Evolutionary conservation across 78 protist species (phyloP).

Genomic region (Emiliania huxleyi): DNA sequence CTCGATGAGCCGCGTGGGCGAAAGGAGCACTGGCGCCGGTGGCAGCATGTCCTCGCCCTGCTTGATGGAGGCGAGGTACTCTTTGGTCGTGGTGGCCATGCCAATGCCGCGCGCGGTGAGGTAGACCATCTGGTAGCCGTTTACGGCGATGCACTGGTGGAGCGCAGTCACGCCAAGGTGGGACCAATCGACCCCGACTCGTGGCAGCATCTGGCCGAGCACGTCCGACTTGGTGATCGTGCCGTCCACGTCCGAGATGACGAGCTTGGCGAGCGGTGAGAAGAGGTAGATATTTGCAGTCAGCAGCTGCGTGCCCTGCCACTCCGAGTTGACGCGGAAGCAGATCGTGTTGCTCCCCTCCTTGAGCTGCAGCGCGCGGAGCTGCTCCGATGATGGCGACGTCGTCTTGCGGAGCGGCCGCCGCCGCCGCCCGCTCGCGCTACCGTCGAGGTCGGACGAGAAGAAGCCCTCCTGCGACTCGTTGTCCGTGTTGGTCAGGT

Average conservation of each 20-base stretch:
- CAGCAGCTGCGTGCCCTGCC: not conserved
- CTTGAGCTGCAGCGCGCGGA: constrained; percentile 59
- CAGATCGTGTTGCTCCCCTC: constrained; percentile 75
- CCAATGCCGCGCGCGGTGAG: constrained; percentile 89
- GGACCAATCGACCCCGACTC: constrained; percentile 92
- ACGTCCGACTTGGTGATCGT: constrained; percentile 92
- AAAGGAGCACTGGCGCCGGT: constrained; percentile 86
- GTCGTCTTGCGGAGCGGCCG: not conserved
- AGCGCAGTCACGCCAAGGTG: constrained; percentile 87
- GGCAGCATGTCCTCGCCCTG: constrained; percentile 75
- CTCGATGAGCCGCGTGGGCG: constrained; percentile 86
- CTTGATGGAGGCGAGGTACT: constrained; percentile 28
- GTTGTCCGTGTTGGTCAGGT: too few species aligned
- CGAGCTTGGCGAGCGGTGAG: constrained; percentile 66
- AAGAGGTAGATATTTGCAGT: constrained; percentile 42
- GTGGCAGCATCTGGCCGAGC: constrained; percentile 87
- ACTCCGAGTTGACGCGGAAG: constrained; percentile 67
- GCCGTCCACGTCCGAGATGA: constrained; percentile 93
- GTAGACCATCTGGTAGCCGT: constrained; percentile 87
- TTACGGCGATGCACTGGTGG: constrained; percentile 63
- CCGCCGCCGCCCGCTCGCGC: not conserved
- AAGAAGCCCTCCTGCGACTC: not conserved
- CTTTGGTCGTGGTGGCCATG: constrained; percentile 57
- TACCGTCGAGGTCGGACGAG: not conserved
- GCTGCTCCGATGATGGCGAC: not conserved